Conservation (phyloP, 208 protist genomes). For the Leishmania amazonensis region DNA sequence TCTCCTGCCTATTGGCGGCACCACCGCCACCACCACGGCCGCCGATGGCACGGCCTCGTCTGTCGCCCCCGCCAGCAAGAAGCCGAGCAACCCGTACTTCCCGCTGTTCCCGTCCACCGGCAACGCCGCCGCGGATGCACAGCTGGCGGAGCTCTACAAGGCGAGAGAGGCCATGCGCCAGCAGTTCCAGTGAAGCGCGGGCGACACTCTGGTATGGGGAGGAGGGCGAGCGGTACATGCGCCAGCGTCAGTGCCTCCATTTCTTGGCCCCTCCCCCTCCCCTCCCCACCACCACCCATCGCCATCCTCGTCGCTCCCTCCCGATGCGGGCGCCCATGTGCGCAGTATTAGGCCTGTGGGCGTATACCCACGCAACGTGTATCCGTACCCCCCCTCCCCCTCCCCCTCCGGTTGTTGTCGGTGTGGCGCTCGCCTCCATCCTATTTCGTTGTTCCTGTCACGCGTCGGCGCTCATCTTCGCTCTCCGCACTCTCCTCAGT, state of each 20-base stretch:
- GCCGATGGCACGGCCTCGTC: neutral
- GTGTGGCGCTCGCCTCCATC: no score
- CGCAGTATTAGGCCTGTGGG: no score
- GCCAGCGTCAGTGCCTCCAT: neutral
- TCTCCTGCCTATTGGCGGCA: constrained; percentile 14
- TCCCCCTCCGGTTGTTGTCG: no score
- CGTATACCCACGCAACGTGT: no score
- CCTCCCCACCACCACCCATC: neutral
- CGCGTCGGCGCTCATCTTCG: no score
- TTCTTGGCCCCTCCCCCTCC: neutral
- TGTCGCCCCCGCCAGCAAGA: neutral
- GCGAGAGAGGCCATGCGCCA: constrained; percentile 71
- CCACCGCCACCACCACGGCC: neutral
- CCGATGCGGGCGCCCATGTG: no score
- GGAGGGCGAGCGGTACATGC: neutral
- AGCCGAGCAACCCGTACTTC: constrained; percentile 58
- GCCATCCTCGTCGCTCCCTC: neutral
- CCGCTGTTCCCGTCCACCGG: constrained; percentile 72
- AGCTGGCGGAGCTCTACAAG: constrained; percentile 77
- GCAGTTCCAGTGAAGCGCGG: constrained; percentile 32
- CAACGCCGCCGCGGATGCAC: constrained; percentile 71
- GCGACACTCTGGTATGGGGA: neutral
- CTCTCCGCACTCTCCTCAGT: neutral
- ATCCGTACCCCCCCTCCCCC: no score
- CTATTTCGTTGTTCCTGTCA: no score